Evolutionary conservation across 2,329 filamentous ascomycete genomes (phyloP), one percentile per base, ranked within the genome.

Genomic region (Sphaerulina vaccinii): DNA sequence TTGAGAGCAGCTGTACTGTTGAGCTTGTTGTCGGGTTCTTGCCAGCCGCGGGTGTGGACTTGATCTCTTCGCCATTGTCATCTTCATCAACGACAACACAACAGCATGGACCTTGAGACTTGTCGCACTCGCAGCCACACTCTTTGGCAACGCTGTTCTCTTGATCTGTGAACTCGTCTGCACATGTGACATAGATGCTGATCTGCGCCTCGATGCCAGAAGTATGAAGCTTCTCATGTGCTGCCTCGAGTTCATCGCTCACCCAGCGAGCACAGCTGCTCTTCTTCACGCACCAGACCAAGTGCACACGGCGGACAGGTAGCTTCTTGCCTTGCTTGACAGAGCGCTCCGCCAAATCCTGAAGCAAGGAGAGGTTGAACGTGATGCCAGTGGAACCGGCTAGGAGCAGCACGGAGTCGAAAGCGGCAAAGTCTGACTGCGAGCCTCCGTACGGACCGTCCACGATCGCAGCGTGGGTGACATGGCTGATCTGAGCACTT

Each of bases 351-450:
- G 63, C 62, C 16, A 65, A 41, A 35, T 62, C 56, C 35, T 60
- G 62, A 2, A 66, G 55, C 23, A 64, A 35, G 6, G 64, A 49
- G 3, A 60, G 39, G 2, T 57, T 63, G 52, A 64, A 66, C 3
- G 64, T 65, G n/a, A 64, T 53, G 10, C 63, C 62, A 9, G 61
- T 66, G 3, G 60, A 61, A 9, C 62, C 63, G 2, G 63, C 57
- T 22, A 66, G 38, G 18, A 66, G 54, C 18, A 57, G 58, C 15
- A 64, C 49, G 1, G 58, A 62, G 38, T 66, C 62, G 49, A 65
- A 66, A 4, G 58, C 60, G 10, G 61, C 59, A 24, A 65, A 57
- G 43, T 62, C 56, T 7, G 57, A 56, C 16, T 60, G 58, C 1
- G 54, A 54, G 13, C 56, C 57, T 23, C 58, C 59, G 40, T 65